Evolutionary conservation across 345 rosid genomes (phyloP), one percentile per base, ranked within the genome.

Genomic region (Salix brachista): DNA sequence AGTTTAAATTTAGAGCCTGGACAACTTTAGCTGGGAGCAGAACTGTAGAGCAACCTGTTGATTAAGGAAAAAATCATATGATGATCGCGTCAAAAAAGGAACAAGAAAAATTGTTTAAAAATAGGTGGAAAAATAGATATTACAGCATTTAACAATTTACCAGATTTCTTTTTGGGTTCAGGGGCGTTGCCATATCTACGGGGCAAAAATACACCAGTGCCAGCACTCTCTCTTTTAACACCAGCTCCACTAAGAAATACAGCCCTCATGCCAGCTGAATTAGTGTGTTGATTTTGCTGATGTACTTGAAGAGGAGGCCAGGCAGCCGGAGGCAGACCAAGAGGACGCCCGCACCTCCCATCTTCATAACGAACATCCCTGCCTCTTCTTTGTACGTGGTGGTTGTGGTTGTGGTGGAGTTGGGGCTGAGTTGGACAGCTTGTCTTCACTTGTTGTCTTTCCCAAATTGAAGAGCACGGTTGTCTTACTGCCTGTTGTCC

Each of bases 241-340:
- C 75, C 82, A 65, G 86, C 77, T 75, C 89, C 89, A 19, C 75
- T 58, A 7, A 75, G 75, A 17, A 82, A 81, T 13, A 78, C 75
- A 46, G 88, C 70, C 60, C 83, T 83, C 77, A 71, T 79, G 69
- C 73, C 58, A 2, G 78, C 19, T 21, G 62, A 25, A n/a, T 62
- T 44, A 21, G 67, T 36, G 3, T 36, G 61, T n/a, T 32, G 64
- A 11, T 66, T 58, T 5, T 34, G 50, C 2, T 23, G 25, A 4
- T 75, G 75, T 5, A n/a, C 75, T 69, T 80, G 87, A 14, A 79
- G 80, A 17, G 86, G 70, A 11, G 88, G 81, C 87, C 89, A 87
- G 48, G 85, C 83, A 36, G 89, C 70, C 6, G 76, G 88, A 3
- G 80, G 78, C 30, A 77, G 60, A 4, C 78, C 80, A 23, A 75